phyloP scores from a whole-genome alignment of 169 alveolate species.

The Plasmodium gallinaceum region DNA sequence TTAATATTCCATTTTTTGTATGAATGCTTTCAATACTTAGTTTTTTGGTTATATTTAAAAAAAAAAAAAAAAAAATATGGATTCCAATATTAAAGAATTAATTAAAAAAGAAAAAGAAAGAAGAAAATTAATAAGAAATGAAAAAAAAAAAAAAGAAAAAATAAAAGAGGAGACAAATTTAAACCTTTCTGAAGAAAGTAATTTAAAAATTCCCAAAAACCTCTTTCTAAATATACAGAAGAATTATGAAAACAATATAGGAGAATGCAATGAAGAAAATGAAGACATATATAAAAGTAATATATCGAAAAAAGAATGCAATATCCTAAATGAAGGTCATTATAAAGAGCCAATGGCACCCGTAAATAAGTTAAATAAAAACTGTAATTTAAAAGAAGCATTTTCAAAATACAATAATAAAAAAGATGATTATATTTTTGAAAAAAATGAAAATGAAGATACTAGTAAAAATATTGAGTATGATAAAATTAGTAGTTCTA shows the following conservation, averaged over 20 bases:
- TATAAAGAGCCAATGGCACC: slow-evolving; percentile 49
- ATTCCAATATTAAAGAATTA: slow-evolving; percentile 40
- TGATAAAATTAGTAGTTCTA: background rate
- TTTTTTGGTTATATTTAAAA: too few species aligned
- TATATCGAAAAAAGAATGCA: background rate
- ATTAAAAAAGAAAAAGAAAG: slow-evolving; percentile 62
- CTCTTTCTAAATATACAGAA: slow-evolving; percentile 50
- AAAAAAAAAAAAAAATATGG: slow-evolving; percentile 6
- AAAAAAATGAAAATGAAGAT: slow-evolving; percentile 4
- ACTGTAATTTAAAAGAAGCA: slow-evolving; percentile 42
- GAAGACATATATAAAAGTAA: background rate
- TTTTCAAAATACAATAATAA: slow-evolving; percentile 36
- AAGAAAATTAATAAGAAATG: slow-evolving; percentile 48
- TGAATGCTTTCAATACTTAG: too few species aligned
- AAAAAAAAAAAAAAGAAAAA: slow-evolving; percentile 33
- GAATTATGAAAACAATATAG: slow-evolving; percentile 10
- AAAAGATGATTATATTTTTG: background rate
- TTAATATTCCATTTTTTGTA: too few species aligned
- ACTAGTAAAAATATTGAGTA: background rate
- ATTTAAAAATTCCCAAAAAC: background rate
- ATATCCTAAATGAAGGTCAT: background rate
- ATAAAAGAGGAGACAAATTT: background rate
- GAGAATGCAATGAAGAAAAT: background rate
- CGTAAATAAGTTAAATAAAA: slow-evolving; percentile 35
- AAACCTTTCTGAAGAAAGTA: background rate